These are phyloP conservation scores for Musa troglodytarum DNA, from an alignment of 176 grass and related monocot species.

Conservation along the genomic window DNA sequence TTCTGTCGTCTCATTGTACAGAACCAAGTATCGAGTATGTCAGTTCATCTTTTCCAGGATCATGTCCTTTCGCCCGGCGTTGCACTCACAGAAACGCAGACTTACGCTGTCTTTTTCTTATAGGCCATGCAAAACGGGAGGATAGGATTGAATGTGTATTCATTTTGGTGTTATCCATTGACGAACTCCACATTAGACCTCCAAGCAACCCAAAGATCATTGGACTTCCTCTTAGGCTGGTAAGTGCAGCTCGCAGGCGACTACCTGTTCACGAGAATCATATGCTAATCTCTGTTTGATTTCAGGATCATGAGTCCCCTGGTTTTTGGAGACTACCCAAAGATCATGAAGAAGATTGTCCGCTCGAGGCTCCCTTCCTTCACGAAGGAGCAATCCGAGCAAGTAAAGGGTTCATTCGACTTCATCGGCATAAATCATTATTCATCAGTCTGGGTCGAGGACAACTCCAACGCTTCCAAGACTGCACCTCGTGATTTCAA, in stretches of 20 bases:
- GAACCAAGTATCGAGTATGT: conserved; percentile 43
- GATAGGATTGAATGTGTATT: conserved; percentile 45
- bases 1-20: conserved; percentile 37
- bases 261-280: background rate
- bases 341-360: conserved; percentile 50
- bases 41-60: no score
- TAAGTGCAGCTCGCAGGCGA: background rate
- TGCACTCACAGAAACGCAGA: no score
- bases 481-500: background rate
- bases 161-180: conserved; percentile 33
- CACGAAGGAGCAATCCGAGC: conserved; percentile 36
- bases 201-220: conserved; percentile 4
- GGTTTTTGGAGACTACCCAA: conserved; percentile 70
- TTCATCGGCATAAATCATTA: conserved; percentile 56
- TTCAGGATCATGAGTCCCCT: conserved; percentile 59
- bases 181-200: conserved; percentile 35
- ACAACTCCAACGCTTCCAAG: background rate
- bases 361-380: conserved; percentile 51
- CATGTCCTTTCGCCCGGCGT: no score
- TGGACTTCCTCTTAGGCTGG: conserved; percentile 9
- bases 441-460: background rate
- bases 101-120: background rate
- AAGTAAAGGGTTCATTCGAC: conserved; percentile 49
- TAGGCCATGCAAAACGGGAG: conserved; percentile 41
- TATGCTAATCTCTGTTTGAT: background rate